phyloP scores from a whole-genome alignment of 1,139 yeast species.

The Hanseniaspora gamundiae region DNA sequence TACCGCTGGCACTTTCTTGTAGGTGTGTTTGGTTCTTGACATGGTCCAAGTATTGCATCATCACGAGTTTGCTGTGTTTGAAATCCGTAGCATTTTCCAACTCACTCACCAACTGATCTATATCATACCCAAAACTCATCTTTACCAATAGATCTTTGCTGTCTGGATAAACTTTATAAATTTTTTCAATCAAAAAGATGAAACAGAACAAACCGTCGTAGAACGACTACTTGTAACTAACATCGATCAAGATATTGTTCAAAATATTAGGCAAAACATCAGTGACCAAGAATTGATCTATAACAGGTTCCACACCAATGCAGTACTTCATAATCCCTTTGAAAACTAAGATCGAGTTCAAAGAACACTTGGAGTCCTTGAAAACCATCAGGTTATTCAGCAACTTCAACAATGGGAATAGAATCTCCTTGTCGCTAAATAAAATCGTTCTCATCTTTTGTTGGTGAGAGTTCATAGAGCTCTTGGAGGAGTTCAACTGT shows the following conservation, averaged over 20 bases:
- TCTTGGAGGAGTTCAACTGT: constrained; percentile 33
- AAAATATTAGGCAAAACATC: constrained; percentile 36
- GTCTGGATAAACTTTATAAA: constrained; percentile 43
- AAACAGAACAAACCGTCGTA: constrained; percentile 84
- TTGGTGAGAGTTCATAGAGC: constrained; percentile 39
- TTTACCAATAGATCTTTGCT: constrained; percentile 27
- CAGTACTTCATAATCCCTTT: constrained; percentile 56
- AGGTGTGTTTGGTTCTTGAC: constrained; percentile 29
- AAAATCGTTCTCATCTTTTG: constrained; percentile 53
- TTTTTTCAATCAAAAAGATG: constrained; percentile 64
- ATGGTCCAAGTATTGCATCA: constrained; percentile 49
- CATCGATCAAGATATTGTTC: constrained; percentile 55
- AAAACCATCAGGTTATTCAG: constrained; percentile 68
- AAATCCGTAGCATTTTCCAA: constrained; percentile 50
- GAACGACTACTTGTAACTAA: constrained; percentile 75
- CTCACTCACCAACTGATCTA: constrained; percentile 44
- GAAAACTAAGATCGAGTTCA: constrained; percentile 73
- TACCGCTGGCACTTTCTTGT: constrained; percentile 22
- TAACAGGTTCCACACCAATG: constrained; percentile 57
- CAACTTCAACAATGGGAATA: constrained; percentile 70
- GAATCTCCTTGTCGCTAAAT: constrained; percentile 48
- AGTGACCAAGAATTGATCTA: constrained; percentile 60
- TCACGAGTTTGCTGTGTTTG: constrained; percentile 63
- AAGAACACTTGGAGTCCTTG: constrained; percentile 85
- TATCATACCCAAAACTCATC: constrained; percentile 30